Base-by-base conservation (phyloP, 2,329 filamentous ascomycete species). In the Fonsecaea multimorphosa region DNA sequence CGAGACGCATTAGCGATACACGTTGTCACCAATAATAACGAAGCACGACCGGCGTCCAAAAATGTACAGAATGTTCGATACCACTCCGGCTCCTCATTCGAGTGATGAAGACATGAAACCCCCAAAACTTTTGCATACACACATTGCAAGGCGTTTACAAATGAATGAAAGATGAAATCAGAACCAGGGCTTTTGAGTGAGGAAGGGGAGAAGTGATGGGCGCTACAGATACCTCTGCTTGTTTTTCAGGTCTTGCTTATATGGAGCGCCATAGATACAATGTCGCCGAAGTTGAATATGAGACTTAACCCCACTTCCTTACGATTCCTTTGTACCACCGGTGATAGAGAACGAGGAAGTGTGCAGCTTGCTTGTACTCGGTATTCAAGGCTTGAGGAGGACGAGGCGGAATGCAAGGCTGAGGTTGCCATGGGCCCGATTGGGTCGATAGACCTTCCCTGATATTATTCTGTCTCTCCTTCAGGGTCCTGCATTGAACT, bases 11-110 rank as follows among this genome's bases (percentile, higher is more conserved):
- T 53, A 29, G 14, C 22, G 16, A 34, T 46, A 46, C 32, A 59
- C 27, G 19, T 54, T 31, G 31, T 40, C 59, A 61, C 64, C 61
- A 58, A 51, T 57, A 65, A 61, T 69, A 46, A 69, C 56, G 64
- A 66, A 56, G 63, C 40, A 69, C 52, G 67, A 69, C 31, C 54
- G 61, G 64, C 46, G 59, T 65, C 51, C 58, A 65, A 66, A 65
- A 65, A 66, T 67, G 59, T 69, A 69, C 67, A 69, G 67, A 49
- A 40, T 66, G 36, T 34, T 29, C 55, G 44, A 46, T 55, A 61
- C 34, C 54, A 29, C 51, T 49, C 53, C 40, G 58, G 53, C 55
- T 53, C 60, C 12, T 34, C 57, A 55, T 24, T 31, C 19, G 6
- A 16, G 36, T 36, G 38, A 38, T 31, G 59, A 57, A 36, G 55